Percentiles rank a stretch among this genome's conserved stretches.
Conservation (phyloP, 371 early-diverging fungal genomes). For the Phascolomyces articulosus region DNA sequence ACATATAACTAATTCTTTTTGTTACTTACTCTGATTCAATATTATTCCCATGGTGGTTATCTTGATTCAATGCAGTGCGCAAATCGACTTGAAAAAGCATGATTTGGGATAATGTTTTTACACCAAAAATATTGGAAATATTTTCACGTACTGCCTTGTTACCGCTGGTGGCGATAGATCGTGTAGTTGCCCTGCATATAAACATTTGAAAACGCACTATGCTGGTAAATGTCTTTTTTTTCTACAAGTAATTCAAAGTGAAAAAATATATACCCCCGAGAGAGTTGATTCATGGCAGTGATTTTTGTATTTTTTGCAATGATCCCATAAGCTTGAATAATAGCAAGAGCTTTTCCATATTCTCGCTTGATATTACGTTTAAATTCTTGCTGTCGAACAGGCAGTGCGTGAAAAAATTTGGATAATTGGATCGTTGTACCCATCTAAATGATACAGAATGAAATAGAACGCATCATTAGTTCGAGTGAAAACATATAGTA, state of each 20-base stretch:
- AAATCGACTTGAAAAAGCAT: conserved; percentile 52
- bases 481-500: neutral
- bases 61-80: neutral
- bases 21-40: neutral
- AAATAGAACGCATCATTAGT: neutral
- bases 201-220: no score
- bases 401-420: conserved; percentile 83
- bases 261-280: conserved; percentile 58
- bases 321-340: conserved; percentile 90
- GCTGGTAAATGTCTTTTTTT: neutral
- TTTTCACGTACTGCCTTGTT: conserved; percentile 68
- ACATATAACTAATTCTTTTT: neutral
- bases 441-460: no score
- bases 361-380: conserved; percentile 83
- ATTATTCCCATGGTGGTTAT: neutral
- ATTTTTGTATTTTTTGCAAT: conserved; percentile 72
- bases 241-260: no score
- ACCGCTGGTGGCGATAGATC: conserved; percentile 59
- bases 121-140: conserved; percentile 77
- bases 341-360: conserved; percentile 72
- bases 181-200: conserved; percentile 20
- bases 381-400: conserved; percentile 90
- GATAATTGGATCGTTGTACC: conserved; percentile 88
- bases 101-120: conserved; percentile 60
- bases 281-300: conserved; percentile 63